Base-by-base conservation (phyloP, 179 eudicot genomes). In the Pouteria campechiana region DNA sequence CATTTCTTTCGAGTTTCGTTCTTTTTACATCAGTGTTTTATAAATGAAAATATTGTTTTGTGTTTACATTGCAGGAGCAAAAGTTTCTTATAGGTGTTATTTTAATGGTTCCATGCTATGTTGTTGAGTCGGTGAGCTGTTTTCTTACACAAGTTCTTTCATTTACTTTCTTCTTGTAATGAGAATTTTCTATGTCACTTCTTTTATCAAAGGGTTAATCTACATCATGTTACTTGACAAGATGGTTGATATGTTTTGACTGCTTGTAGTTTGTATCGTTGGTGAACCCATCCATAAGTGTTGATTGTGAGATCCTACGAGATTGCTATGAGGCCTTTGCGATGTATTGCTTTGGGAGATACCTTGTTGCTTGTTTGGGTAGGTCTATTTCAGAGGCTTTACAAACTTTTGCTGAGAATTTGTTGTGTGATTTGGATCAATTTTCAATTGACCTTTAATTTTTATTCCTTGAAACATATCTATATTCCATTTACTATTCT, bases 321-420 rank as follows among this genome's bases (percentile, higher is more conserved):
- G 98, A 90, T 79, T 79, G 96, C 71, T 90, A 90, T 57, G 98
- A 90, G 65, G 68, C 98, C 37, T 90, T 90, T 79, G 98, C 98
- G 25, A 90, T 90, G 98, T 90, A 90, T 67, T 90, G 96, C 79
- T 90, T 90, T 67, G 90, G 94, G 53, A 86, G 98, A 61, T 90
- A 90, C 52, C 87, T 90, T 46, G 70, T 90, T 37, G 98, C 96
- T 29, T 86, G 95, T 65, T 70, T 90, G 69, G 98, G 98, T 90
- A 79, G 55, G 84, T 63, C 37, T 44, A 20, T 57, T 33, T 18
- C 43, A 17, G 11, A 25, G 7, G 25, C 33, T 30, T 55, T 23
- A 32, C 32, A n/a, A n/a, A n/a, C n/a, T n/a, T n/a, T n/a, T n/a
- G n/a, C n/a, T n/a, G n/a, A n/a, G n/a, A n/a, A n/a, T n/a, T n/a